Base-by-base conservation (phyloP, 345 rosid species). In the Linum lewisii region DNA sequence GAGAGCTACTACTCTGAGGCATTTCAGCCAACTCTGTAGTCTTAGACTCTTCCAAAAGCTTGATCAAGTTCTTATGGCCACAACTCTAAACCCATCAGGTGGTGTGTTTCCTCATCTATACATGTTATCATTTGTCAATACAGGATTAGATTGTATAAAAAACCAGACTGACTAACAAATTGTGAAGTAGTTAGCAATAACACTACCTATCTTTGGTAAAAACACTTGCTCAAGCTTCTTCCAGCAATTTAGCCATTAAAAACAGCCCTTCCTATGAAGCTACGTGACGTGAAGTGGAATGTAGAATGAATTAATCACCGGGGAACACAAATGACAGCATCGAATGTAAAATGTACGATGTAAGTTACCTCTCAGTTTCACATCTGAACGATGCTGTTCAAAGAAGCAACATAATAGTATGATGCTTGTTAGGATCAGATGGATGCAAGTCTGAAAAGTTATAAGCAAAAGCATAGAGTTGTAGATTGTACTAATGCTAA, bases 41-140 rank as follows among this genome's bases (percentile, higher is more conserved):
- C 38, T 81, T 84, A 23, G 85, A 79, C 45, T 79, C 81, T 78
- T 90, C 92, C 24, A 93, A 79, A 66, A 93, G 72, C 71, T 69
- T 80, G 66, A 90, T 84, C 76, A 93, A 72, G 23, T 82, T 87
- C 75, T 84, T 90, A 82, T 87, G 87, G 63, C 97, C 96, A 20
- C 83, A 79, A 64, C 71, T 72, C 62, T 77, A 73, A 1, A 78
- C 82, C 85, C 99, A 44, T 80, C 92, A 66, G 87, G 62, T 2
- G 97, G 96, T 32, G 86, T 82, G 60, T 80, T 87, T 51, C 96
- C 99, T 94, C 95, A 86, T 75, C 99, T 92, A 66, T 54, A 34
- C 38, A 34, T 34, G 38, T 34, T 34, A n/a, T n/a, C n/a, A n/a
- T n/a, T n/a, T n/a, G n/a, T n/a, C n/a, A n/a, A n/a, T n/a, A n/a